Evolutionary conservation across 179 eudicot genomes (phyloP).

Genomic region (Pouteria campechiana): DNA sequence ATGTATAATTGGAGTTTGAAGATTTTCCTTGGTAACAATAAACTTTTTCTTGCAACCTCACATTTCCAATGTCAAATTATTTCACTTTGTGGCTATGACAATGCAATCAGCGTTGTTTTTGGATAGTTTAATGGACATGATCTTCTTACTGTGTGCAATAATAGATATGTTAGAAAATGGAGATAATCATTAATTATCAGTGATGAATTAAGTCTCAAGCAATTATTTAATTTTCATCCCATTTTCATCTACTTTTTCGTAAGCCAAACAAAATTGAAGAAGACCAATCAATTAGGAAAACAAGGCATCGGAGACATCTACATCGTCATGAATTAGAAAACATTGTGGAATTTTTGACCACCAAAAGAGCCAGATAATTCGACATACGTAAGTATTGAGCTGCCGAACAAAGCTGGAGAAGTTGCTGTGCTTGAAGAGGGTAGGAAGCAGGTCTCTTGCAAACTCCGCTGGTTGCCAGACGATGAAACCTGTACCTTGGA

Average conservation of each 20-base stretch:
- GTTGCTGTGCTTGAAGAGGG: conserved; percentile 88
- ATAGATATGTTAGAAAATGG: too few species aligned
- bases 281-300: background rate
- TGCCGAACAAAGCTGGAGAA: conserved; percentile 97
- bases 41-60: too few species aligned
- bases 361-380: background rate
- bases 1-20: too few species aligned
- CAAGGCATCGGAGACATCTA: background rate
- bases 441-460: conserved; percentile 85
- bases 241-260: too few species aligned
- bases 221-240: background rate
- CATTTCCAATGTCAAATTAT: too few species aligned
- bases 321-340: too few species aligned
- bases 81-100: too few species aligned
- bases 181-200: background rate
- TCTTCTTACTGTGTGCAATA: too few species aligned
- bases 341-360: too few species aligned
- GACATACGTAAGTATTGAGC: conserved; percentile 87
- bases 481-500: conserved; percentile 59
- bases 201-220: background rate
- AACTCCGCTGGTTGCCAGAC: conserved; percentile 98
- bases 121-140: too few species aligned
- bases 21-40: too few species aligned
- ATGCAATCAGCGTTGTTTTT: too few species aligned
- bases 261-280: background rate